phyloP scores from a whole-genome alignment of 1,139 yeast genomes.

The Protomyces gravidus region DNA sequence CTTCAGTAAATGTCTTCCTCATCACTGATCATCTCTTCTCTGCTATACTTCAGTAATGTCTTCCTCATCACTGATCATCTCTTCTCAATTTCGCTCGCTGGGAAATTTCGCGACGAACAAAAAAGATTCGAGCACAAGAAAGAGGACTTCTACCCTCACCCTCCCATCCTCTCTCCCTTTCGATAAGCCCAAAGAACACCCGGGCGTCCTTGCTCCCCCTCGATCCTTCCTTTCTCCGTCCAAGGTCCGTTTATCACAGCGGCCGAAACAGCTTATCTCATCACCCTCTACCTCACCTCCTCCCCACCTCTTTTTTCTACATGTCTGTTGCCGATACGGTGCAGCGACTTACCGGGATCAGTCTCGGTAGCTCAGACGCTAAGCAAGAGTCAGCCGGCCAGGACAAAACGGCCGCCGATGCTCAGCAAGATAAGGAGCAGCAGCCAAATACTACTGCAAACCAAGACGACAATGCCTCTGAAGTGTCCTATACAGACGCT shows the following conservation, averaged over 20 bases:
- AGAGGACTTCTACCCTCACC: too few relatives aligned
- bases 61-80: too few relatives aligned
- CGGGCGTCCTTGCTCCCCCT: too few relatives aligned
- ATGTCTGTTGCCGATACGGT: conserved; percentile 28
- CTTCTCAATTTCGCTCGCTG: too few relatives aligned
- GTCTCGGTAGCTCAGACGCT: conserved; percentile 1
- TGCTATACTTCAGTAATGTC: too few relatives aligned
- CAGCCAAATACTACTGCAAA: not conserved
- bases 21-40: too few relatives aligned
- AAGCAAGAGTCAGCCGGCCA: conserved; percentile 9
- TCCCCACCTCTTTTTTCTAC: not conserved
- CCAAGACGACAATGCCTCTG: conserved; percentile 41
- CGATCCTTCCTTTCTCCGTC: not conserved
- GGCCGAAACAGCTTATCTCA: too few relatives aligned
- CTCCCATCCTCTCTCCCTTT: too few relatives aligned
- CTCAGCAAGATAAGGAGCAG: not conserved
- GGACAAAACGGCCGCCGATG: conserved; percentile 9
- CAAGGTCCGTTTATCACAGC: too few relatives aligned
- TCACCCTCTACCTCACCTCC: not conserved
- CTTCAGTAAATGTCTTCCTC: too few relatives aligned
- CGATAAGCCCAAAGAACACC: too few relatives aligned
- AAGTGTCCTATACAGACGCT: conserved; percentile 34
- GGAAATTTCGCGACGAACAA: not conserved
- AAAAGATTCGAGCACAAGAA: not conserved
- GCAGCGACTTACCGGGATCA: conserved; percentile 15